Evolutionary conservation across 2,329 filamentous ascomycete genomes (phyloP), one percentile per base, ranked within the genome.

Genomic region (Plectosphaerella plurivora): DNA sequence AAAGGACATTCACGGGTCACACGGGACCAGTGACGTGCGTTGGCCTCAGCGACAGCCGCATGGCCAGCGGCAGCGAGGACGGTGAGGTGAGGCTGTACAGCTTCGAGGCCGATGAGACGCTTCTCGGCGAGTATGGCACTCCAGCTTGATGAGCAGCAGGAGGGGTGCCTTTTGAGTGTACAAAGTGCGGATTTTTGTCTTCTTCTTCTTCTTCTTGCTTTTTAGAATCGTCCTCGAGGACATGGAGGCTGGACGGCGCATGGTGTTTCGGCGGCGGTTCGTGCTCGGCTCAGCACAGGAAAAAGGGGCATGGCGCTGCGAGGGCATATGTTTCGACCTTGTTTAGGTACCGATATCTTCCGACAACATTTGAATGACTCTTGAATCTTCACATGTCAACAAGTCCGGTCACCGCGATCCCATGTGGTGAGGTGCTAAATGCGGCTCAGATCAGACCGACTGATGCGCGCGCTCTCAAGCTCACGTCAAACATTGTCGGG

Each of bases 41-140:
- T 39, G 92, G 89, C 1, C 75, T 99, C 7, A 95, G 91, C 61
- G 94, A 97, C 65, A 89, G 87, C 61, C 82, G 89, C 41, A 88
- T 99, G 76, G 89, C 91, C 28, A 96, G 89, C 61, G 94, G 92
- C 6, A 91, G 93, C 63, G 94, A 97, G 68, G 94, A 99, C 66
- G 90, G 90, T 57, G 91, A 96, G 62, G 89, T 97, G 35, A 78
- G 92, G 50, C 78, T 99, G 62, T 91, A 92, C 68, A 89, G 85
- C 62, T 93, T 92, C 63, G 80, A 83, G 57, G 76, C 73, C 18
- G 74, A 78, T 50, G 64, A 62, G 10, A 65, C 67, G 45, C 69
- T 70, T 42, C 68, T 77, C 36, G 73, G 74, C 56, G 75, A 79
- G 58, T 69, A 69, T 35, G 78, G 79, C 2, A 82, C 77, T 9